phyloP scores from a whole-genome alignment of 1,139 yeast species.

The Candida sp. region DNA sequence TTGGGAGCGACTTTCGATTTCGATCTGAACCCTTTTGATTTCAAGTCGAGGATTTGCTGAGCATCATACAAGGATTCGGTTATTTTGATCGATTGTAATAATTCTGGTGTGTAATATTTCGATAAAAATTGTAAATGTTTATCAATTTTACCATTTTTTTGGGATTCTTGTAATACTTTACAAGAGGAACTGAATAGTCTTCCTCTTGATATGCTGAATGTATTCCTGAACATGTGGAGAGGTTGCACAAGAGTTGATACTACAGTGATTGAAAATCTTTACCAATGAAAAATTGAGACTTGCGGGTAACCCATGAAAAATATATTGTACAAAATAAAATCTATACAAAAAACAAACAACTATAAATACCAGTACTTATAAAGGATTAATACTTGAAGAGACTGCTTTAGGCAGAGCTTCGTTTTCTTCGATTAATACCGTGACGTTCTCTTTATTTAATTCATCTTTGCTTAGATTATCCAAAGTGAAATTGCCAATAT shows the following conservation, averaged over 20 bases:
- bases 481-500: neutral
- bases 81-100: constrained; percentile 74
- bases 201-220: constrained; percentile 1
- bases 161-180: constrained; percentile 1
- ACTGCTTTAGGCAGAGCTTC: neutral
- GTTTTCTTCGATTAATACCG: neutral
- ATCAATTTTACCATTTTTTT: constrained; percentile 13
- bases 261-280: neutral
- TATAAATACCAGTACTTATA: too few species aligned
- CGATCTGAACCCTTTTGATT: constrained; percentile 28
- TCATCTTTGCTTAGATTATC: neutral
- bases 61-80: constrained; percentile 78
- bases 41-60: constrained; percentile 40
- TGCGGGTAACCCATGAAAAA: neutral
- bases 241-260: neutral
- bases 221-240: neutral
- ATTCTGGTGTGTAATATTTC: constrained; percentile 72
- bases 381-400: neutral
- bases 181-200: constrained; percentile 1
- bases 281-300: neutral
- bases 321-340: too few species aligned
- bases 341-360: too few species aligned
- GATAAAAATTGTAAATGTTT: constrained; percentile 59
- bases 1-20: constrained; percentile 32
- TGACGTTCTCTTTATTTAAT: neutral